Conservation (phyloP, 768 basidiomycete genomes). For the Amanita molliuscula region DNA sequence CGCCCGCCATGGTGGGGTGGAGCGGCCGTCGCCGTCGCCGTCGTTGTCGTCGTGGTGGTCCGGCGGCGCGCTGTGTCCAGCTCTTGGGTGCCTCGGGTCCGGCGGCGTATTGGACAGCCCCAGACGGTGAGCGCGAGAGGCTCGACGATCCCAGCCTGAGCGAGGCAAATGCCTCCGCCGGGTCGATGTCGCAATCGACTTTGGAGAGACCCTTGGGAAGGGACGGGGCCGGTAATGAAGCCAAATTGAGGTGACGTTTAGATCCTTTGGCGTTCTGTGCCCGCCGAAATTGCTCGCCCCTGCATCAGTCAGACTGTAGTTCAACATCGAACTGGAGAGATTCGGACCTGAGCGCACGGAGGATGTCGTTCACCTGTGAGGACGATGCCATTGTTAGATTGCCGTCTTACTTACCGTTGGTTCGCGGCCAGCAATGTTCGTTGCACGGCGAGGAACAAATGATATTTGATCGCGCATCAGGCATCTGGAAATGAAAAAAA, state of each 20-base stretch:
- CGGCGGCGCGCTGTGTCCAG: constrained; percentile 34
- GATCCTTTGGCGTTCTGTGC: constrained; percentile 41
- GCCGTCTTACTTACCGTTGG: background rate
- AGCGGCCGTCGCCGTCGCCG: constrained; percentile 17
- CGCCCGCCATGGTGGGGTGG: constrained; percentile 36
- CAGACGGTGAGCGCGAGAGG: background rate
- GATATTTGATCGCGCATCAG: too few species aligned
- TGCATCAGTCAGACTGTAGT: constrained; percentile 12
- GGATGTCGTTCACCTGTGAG: constrained; percentile 31
- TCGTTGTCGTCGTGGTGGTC: too few species aligned
- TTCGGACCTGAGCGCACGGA: constrained; percentile 42
- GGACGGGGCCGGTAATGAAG: constrained; percentile 19
- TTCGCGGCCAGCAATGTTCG: background rate
- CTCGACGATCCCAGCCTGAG: background rate
- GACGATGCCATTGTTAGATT: background rate
- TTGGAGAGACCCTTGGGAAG: constrained; percentile 34
- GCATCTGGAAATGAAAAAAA: too few species aligned
- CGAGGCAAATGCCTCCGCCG: constrained; percentile 1
- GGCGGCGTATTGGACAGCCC: constrained; percentile 25
- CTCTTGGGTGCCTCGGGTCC: constrained; percentile 49
- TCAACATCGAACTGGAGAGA: background rate
- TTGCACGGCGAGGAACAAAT: too few species aligned
- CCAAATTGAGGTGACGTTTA: constrained; percentile 18
- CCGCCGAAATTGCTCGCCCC: constrained; percentile 67
- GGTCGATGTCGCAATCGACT: constrained; percentile 10